phyloP scores from a whole-genome alignment of 192 early-diverging fungal genomes.

The Neocallimastix lanati region DNA sequence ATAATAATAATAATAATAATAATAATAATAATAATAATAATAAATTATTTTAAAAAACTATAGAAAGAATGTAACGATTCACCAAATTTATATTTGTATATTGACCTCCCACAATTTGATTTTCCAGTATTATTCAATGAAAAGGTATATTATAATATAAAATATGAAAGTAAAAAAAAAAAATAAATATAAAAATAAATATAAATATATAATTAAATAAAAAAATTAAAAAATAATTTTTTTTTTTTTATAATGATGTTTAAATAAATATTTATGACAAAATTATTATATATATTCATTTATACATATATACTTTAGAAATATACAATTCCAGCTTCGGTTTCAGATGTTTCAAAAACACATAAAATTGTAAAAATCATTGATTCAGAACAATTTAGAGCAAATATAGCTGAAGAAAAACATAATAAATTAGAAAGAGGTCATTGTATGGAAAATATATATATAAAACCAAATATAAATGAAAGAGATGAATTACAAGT shows the following conservation, averaged over 20 bases:
- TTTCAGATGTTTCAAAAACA: slow-evolving; percentile 5
- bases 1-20: too few relatives aligned
- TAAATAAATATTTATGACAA: too few relatives aligned
- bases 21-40: background rate
- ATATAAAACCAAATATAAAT: slow-evolving; percentile 92
- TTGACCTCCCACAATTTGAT: slow-evolving; percentile 87
- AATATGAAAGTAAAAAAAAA: too few relatives aligned
- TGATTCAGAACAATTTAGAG: slow-evolving; percentile 71
- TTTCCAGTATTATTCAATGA: slow-evolving; percentile 91
- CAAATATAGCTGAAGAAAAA: slow-evolving; percentile 91
- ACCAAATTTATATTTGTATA: slow-evolving; percentile 54
- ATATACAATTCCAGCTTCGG: slow-evolving; percentile 19
- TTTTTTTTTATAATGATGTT: too few relatives aligned
- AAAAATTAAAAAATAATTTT: too few relatives aligned
- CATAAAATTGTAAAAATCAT: slow-evolving; percentile 29
- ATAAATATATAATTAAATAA: too few relatives aligned
- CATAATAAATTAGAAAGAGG: slow-evolving; percentile 74
- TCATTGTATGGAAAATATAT: slow-evolving; percentile 77
- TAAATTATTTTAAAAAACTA: background rate
- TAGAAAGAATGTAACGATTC: slow-evolving; percentile 28
- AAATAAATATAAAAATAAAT: too few relatives aligned
- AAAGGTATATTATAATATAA: slow-evolving; percentile 14
- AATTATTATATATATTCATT: too few relatives aligned
- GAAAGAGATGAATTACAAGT: slow-evolving; percentile 91
- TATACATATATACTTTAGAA: slow-evolving; percentile 18